These are phyloP conservation scores for Closterium sp. DNA, from an alignment of 139 green algal species.

Conservation along the genomic window DNA sequence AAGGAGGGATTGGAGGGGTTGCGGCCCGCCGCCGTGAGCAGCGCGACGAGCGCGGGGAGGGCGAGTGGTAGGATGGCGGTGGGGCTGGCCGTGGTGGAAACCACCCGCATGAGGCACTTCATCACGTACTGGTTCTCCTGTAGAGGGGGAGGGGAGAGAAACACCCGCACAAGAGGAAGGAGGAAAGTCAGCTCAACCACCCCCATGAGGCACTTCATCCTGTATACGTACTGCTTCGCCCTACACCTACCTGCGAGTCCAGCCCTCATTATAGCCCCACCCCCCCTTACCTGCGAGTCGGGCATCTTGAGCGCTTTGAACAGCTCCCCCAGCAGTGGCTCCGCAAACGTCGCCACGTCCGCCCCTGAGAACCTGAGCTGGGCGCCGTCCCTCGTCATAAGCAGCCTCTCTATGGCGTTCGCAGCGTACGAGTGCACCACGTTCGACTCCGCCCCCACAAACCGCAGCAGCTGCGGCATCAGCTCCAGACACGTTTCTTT, in stretches of 20 bases:
- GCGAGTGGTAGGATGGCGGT: conserved; percentile 63
- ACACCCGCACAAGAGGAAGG: background rate
- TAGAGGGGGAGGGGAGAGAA: background rate
- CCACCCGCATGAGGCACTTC: conserved; percentile 55
- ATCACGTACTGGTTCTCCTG: conserved; percentile 96
- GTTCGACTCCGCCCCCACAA: conserved; percentile 71
- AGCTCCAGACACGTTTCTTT: conserved; percentile 64
- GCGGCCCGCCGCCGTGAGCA: conserved; percentile 80
- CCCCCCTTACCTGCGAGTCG: conserved; percentile 62
- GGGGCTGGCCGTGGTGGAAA: background rate
- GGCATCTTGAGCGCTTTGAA: conserved; percentile 81
- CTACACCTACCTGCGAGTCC: background rate
- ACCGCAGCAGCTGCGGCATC: conserved; percentile 66
- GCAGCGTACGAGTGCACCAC: conserved; percentile 98
- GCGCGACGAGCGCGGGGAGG: conserved; percentile 59
- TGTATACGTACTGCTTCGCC: background rate
- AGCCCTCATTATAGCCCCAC: background rate
- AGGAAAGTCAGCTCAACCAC: background rate
- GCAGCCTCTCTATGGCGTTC: conserved; percentile 80
- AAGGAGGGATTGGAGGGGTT: conserved; percentile 94
- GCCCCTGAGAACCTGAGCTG: conserved; percentile 58
- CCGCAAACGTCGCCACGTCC: conserved; percentile 68
- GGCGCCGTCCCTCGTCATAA: conserved; percentile 60
- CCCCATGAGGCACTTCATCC: conserved; percentile 10
- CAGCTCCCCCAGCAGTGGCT: conserved; percentile 74